These are phyloP conservation scores for Phytophthora constricta DNA, from an alignment of 352 stramenopile genomes.

Conservation along the genomic window DNA sequence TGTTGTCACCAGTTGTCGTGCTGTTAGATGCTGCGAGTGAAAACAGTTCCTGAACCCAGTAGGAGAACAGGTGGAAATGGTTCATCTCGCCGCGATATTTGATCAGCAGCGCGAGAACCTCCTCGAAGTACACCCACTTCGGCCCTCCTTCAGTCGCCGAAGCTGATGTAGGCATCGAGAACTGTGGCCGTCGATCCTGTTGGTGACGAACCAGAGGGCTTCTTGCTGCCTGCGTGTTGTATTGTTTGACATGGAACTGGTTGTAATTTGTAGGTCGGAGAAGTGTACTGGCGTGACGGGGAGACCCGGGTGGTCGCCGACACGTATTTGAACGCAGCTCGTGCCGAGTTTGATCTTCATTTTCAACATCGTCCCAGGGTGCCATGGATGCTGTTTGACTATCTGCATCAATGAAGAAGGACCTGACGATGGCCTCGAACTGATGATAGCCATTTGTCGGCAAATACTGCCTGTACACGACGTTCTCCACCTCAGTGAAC, in stretches of 20 bases:
- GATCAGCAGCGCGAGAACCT: conserved; percentile 62
- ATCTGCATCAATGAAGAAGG: conserved; percentile 42
- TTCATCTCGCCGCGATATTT: conserved; percentile 70
- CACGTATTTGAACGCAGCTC: background rate
- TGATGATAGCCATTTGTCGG: conserved; percentile 56
- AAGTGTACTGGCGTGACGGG: conserved; percentile 24
- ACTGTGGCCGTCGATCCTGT: conserved; percentile 16
- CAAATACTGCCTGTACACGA: conserved; percentile 64
- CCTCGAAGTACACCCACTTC: conserved; percentile 65
- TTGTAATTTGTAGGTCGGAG: conserved; percentile 57
- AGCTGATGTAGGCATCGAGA: background rate
- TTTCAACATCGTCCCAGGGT: conserved; percentile 2
- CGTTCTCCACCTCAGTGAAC: conserved; percentile 60
- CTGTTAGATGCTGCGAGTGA: conserved; percentile 30
- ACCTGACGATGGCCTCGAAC: conserved; percentile 57
- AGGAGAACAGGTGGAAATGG: conserved; percentile 68
- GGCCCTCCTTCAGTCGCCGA: background rate
- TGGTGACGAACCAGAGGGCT: conserved; percentile 55
- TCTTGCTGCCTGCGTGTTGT: conserved; percentile 50
- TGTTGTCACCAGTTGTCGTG: background rate
- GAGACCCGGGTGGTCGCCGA: conserved; percentile 25
- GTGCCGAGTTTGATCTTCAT: background rate
- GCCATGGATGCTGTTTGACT: conserved; percentile 11
- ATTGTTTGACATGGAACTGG: conserved; percentile 67
- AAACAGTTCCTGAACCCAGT: conserved; percentile 67